A percentile compares a stretch with the other conserved stretches of the same genome.
Evolutionary conservation across 2,329 filamentous ascomycete species (phyloP).

Genomic region (Pestalotiopsis sp.): DNA sequence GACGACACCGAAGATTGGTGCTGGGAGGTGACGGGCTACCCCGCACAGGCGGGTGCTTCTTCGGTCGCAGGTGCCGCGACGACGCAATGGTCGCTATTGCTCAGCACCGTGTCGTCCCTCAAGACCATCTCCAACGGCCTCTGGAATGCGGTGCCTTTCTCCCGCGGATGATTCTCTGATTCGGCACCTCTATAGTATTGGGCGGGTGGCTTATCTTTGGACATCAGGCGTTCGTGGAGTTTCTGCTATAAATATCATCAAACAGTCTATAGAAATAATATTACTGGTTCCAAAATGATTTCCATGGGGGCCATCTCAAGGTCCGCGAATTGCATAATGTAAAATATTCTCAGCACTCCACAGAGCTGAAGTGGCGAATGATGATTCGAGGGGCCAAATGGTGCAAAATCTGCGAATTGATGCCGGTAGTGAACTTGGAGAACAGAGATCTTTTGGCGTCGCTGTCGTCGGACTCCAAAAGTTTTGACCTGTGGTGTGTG

Average conservation of each 20-base stretch:
- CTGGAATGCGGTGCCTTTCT: not conserved
- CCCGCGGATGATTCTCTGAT: not conserved
- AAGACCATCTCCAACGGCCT: not conserved
- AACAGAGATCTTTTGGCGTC: too few species aligned
- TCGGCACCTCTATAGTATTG: not conserved
- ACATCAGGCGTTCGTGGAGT: not conserved
- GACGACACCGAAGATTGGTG: constrained; percentile 11
- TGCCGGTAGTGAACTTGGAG: too few species aligned
- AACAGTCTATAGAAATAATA: not conserved
- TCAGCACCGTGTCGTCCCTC: not conserved
- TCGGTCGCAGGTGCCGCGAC: not conserved
- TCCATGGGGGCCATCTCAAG: not conserved
- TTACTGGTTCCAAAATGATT: not conserved
- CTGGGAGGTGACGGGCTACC: constrained; percentile 10
- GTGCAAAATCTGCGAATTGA: too few species aligned
- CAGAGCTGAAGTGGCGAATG: too few species aligned
- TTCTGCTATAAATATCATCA: not conserved
- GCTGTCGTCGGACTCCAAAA: too few species aligned
- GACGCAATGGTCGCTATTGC: not conserved
- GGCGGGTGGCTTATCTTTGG: not conserved
- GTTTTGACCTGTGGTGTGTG: too few species aligned
- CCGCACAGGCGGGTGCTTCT: not conserved
- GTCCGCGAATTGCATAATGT: not conserved
- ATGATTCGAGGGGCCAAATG: too few species aligned
- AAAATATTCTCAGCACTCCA: too few species aligned